These are phyloP conservation scores for Trichopus zeylanicus DNA, from an alignment of 116 monocot genomes.

Conservation along the genomic window DNA sequence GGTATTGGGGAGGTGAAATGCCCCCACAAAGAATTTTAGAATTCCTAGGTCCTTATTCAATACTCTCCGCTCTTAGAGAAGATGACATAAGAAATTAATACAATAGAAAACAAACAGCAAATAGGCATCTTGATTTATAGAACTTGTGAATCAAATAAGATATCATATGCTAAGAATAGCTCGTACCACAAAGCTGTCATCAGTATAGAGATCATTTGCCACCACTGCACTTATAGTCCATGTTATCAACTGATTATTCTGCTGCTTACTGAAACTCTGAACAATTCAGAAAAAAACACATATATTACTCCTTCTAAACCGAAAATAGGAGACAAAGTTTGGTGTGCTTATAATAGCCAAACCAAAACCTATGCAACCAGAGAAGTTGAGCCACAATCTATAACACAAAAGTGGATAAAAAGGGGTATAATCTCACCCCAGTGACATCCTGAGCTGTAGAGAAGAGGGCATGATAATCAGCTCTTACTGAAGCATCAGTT, in stretches of 20 bases:
- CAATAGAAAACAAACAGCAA: too few relatives aligned
- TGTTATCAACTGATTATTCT: slow-evolving; percentile 65
- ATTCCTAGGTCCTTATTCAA: too few relatives aligned
- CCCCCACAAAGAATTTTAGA: too few relatives aligned
- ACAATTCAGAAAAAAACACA: slow-evolving; percentile 5
- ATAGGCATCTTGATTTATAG: too few relatives aligned
- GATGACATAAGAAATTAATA: too few relatives aligned
- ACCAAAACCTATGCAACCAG: too few relatives aligned
- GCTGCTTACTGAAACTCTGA: slow-evolving; percentile 63
- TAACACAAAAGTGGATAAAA: neutral
- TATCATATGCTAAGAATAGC: slow-evolving; percentile 1
- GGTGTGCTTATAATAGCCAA: too few relatives aligned
- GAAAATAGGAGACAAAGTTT: neutral
- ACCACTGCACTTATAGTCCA: slow-evolving; percentile 79
- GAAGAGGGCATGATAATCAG: slow-evolving; percentile 72
- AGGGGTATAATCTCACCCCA: slow-evolving; percentile 32
- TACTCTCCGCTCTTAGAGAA: too few relatives aligned
- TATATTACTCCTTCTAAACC: neutral
- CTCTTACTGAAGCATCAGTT: slow-evolving; percentile 51
- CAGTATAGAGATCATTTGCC: slow-evolving; percentile 90
- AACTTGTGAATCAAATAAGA: neutral
- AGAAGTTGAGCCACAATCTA: too few relatives aligned
- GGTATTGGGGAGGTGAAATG: too few relatives aligned
- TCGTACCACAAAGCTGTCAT: slow-evolving; percentile 98
- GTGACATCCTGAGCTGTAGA: slow-evolving; percentile 54